phyloP scores from a whole-genome alignment of 441 rosid species.

The Erodium moschatum region DNA sequence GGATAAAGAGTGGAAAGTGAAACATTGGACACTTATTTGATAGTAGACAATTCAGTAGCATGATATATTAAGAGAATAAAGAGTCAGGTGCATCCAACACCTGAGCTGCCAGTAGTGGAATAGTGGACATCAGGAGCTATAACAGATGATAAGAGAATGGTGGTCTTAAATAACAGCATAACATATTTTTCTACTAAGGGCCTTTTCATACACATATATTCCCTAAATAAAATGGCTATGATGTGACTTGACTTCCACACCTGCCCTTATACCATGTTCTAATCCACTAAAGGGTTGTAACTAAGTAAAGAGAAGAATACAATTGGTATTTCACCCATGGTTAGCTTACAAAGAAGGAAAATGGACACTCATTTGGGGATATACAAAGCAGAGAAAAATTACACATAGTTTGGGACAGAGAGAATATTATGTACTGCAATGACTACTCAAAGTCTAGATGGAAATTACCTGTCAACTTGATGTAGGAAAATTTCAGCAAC shows the following conservation, averaged over 20 bases:
- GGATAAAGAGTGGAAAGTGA: neutral
- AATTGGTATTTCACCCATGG: neutral
- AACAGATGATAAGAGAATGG: too few species aligned
- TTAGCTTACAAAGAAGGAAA: neutral
- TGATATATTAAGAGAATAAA: too few species aligned
- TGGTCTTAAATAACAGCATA: too few species aligned
- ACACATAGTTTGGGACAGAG: neutral
- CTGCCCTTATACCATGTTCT: neutral
- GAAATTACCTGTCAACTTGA: conserved; percentile 35
- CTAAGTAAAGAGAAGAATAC: neutral
- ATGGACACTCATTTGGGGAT: neutral
- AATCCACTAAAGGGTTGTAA: neutral
- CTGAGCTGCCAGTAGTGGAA: too few species aligned
- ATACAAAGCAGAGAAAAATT: too few species aligned
- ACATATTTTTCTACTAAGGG: too few species aligned
- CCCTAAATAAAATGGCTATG: neutral
- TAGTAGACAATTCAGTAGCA: too few species aligned
- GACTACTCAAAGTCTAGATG: neutral
- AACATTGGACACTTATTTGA: neutral
- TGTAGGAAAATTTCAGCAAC: conserved; percentile 29
- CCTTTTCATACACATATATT: neutral
- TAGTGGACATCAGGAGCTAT: too few species aligned
- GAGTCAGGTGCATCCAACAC: too few species aligned
- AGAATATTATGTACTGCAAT: neutral
- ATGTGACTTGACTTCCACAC: neutral